A percentile compares a stretch with the other conserved stretches of the same genome.
phyloP scores from a whole-genome alignment of 768 basidiomycete species.

The Lyophyllum atratum region DNA sequence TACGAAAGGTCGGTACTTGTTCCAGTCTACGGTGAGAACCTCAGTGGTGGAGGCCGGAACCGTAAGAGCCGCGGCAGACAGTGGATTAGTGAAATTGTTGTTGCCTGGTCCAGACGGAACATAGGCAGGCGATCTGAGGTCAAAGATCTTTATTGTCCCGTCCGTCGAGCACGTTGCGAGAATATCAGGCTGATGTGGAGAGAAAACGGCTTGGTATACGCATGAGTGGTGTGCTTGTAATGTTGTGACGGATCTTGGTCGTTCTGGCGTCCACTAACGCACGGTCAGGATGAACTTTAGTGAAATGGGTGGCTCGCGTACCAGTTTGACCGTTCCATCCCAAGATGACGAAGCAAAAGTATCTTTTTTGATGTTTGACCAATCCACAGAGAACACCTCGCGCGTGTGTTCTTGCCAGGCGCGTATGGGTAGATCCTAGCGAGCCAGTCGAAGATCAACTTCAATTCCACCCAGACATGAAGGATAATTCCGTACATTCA shows the following conservation, averaged over 20 bases:
- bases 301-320: conserved; percentile 37
- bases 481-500: conserved; percentile 60
- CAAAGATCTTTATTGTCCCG: conserved; percentile 83
- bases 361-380: conserved; percentile 93
- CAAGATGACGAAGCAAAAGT: conserved; percentile 86
- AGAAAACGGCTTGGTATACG: conserved; percentile 90
- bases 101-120: conserved; percentile 46
- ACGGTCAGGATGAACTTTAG: conserved; percentile 6
- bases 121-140: conserved; percentile 68
- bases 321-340: conserved; percentile 90
- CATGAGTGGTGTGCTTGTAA: conserved; percentile 83
- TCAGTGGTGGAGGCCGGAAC: conserved; percentile 79
- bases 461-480: not conserved
- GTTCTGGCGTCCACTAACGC: conserved; percentile 83
- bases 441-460: conserved; percentile 19
- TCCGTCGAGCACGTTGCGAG: conserved; percentile 86
- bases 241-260: conserved; percentile 75
- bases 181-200: conserved; percentile 84
- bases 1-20: conserved; percentile 82
- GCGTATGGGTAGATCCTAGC: conserved; percentile 84
- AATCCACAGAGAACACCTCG: conserved; percentile 93
- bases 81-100: conserved; percentile 65
- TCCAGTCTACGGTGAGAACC: conserved; percentile 86
- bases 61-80: conserved; percentile 73
- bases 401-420: conserved; percentile 94